Conservation (phyloP, 2,329 filamentous ascomycete species). For the Nectriaceae sp. region DNA sequence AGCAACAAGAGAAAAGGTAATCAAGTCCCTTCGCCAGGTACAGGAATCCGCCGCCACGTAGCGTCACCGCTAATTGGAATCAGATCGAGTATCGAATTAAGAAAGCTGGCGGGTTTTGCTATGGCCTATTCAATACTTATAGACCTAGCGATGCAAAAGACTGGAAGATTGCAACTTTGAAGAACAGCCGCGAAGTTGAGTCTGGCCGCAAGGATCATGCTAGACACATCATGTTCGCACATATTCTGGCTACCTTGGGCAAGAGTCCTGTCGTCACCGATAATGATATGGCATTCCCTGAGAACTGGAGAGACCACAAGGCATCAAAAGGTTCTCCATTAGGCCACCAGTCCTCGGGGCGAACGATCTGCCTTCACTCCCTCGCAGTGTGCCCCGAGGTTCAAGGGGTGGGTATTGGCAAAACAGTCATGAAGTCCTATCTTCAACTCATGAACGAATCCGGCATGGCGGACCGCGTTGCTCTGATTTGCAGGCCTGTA, state of each 20-base stretch:
- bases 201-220: conserved; percentile 36
- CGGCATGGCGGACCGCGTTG: conserved; percentile 69
- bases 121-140: conserved; percentile 77
- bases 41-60: not conserved
- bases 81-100: conserved; percentile 35
- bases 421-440: conserved; percentile 73
- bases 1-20: conserved; percentile 56
- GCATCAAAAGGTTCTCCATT: conserved; percentile 43
- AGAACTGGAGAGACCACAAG: conserved; percentile 61
- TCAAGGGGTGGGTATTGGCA: conserved; percentile 73
- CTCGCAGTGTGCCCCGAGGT: conserved; percentile 77
- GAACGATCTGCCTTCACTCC: conserved; percentile 80
- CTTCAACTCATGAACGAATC: conserved; percentile 74
- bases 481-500: conserved; percentile 75
- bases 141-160: conserved; percentile 47
- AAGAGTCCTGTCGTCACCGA: conserved; percentile 67
- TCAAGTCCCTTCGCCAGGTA: not conserved
- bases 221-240: conserved; percentile 67
- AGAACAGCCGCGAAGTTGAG: conserved; percentile 58
- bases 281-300: conserved; percentile 72
- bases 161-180: conserved; percentile 52
- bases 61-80: conserved; percentile 1
- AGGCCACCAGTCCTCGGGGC: conserved; percentile 73
- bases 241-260: conserved; percentile 76
- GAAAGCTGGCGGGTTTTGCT: conserved; percentile 61